These are phyloP conservation scores for Pogostemon cablin DNA, from an alignment of 257 asterid species.

Conservation along the genomic window DNA sequence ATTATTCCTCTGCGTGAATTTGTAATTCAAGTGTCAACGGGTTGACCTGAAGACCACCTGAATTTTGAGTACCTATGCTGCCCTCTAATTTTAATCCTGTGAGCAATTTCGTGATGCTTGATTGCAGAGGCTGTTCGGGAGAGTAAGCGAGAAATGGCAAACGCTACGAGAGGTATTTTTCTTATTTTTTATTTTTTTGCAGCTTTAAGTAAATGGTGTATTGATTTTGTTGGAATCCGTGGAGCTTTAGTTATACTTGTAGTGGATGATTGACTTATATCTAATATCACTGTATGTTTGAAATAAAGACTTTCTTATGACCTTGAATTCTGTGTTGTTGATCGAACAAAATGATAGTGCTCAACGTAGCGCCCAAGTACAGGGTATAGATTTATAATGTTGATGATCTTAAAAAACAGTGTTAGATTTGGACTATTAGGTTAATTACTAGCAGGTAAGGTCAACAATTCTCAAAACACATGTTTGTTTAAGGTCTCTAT, in stretches of 20 bases:
- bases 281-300: neutral
- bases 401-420: neutral
- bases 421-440: neutral
- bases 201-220: neutral
- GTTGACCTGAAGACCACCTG: constrained; percentile 23
- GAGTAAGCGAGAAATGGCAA: constrained; percentile 79
- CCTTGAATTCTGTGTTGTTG: neutral
- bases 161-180: constrained; percentile 76
- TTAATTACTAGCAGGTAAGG: neutral
- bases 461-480: neutral
- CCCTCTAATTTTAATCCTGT: neutral
- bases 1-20: constrained; percentile 5
- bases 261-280: neutral
- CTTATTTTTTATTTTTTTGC: neutral
- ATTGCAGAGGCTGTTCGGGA: constrained; percentile 76
- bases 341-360: constrained; percentile 12
- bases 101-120: neutral
- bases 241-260: neutral
- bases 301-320: neutral
- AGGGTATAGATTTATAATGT: no score
- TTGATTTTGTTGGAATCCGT: neutral
- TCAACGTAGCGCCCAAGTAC: neutral
- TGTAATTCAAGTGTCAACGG: constrained; percentile 10
- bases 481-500: neutral
- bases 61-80: neutral